phyloP scores from a whole-genome alignment of 805 yeast species.

The Cyberlindnera galapagoensis region DNA sequence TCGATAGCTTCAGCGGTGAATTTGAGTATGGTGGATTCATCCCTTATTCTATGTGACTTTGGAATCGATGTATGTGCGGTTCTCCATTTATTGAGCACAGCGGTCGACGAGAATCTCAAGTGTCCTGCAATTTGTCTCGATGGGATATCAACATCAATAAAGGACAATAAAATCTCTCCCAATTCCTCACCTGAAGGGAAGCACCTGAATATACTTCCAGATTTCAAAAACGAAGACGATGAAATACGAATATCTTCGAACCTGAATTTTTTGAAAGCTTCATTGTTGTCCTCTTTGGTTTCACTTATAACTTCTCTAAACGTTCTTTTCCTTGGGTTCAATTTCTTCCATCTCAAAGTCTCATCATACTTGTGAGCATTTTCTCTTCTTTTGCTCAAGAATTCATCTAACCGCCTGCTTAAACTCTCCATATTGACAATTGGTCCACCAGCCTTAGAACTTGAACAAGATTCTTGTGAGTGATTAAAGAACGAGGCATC shows the following conservation, averaged over 20 bases:
- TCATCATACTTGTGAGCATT: constrained; percentile 6
- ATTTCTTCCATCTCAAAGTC: not conserved
- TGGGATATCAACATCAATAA: constrained; percentile 4
- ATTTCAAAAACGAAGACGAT: constrained; percentile 12
- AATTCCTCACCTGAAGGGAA: constrained; percentile 1
- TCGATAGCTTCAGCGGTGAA: constrained; percentile 16
- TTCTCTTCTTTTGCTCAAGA: constrained; percentile 7
- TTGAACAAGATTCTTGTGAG: not conserved
- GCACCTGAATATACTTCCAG: constrained; percentile 11
- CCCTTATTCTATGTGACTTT: not conserved
- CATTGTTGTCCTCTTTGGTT: constrained; percentile 1
- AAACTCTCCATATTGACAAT: not conserved
- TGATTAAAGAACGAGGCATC: constrained; percentile 1
- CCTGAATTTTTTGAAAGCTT: constrained; percentile 1
- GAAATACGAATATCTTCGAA: constrained; percentile 12
- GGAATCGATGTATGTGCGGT: constrained; percentile 1
- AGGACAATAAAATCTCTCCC: constrained; percentile 6
- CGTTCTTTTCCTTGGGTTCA: constrained; percentile 10
- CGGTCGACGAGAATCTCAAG: constrained; percentile 5
- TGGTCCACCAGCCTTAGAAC: not conserved
- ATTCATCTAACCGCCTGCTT: constrained; percentile 1
- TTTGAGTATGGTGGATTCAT: not conserved
- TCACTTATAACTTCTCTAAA: constrained; percentile 11
- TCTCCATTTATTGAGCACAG: constrained; percentile 7
- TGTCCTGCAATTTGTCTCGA: constrained; percentile 5